Evolutionary conservation across 257 asterid genomes (phyloP).

Genomic region (Solanum appendiculatum): DNA sequence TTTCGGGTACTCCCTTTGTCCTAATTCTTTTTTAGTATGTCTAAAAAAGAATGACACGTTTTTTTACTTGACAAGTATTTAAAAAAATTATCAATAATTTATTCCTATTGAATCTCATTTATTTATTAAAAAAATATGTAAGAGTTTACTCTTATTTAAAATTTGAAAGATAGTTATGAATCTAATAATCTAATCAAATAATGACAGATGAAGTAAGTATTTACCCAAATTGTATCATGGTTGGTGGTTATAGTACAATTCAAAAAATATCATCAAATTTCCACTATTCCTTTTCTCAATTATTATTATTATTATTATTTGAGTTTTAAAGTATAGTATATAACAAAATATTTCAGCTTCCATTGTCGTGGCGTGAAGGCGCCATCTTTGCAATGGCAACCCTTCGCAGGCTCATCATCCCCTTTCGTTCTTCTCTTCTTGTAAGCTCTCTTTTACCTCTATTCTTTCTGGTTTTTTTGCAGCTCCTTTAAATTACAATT

Average conservation of each 20-base stretch:
- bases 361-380: neutral
- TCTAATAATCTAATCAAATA: too few species aligned
- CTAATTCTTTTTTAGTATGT: neutral
- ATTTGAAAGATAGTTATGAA: too few species aligned
- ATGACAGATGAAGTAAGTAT: too few species aligned
- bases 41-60: neutral
- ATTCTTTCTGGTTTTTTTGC: neutral
- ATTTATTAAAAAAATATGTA: too few species aligned
- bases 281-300: neutral
- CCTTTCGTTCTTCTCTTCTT: slow-evolving; percentile 28
- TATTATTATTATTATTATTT: neutral
- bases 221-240: neutral
- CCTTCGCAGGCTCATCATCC: slow-evolving; percentile 26
- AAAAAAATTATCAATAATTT: neutral
- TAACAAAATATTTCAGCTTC: neutral
- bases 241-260: neutral
- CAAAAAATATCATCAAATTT: neutral
- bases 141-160: too few species aligned
- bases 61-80: neutral
- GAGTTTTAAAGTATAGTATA: neutral
- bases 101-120: neutral
- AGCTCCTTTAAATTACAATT: neutral
- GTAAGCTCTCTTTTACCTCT: slow-evolving; percentile 9
- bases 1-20: neutral
- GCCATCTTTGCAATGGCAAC: slow-evolving; percentile 24